phyloP scores from a whole-genome alignment of 2,329 filamentous ascomycete species.

The Pseudogymnoascus sp. region DNA sequence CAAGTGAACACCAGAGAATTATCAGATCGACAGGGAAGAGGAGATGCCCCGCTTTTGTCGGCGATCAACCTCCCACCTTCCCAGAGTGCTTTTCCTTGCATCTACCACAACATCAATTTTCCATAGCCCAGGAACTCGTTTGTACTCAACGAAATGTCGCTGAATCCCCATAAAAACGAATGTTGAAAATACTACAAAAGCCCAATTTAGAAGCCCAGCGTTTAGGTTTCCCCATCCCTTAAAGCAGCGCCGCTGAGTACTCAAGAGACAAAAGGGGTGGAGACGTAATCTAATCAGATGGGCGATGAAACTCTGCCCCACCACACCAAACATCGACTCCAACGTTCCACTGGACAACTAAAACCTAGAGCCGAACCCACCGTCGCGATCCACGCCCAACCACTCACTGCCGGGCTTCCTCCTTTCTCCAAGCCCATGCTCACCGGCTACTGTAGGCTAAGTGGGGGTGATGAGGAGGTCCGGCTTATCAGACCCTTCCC shows the following conservation, averaged over 20 bases:
- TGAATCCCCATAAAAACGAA: background rate
- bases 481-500: constrained; percentile 4
- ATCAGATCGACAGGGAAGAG: background rate
- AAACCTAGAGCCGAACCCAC: background rate
- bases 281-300: constrained; percentile 7
- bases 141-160: background rate
- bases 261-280: background rate
- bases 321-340: background rate
- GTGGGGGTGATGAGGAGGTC: background rate
- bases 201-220: background rate
- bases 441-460: background rate
- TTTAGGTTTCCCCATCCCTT: background rate
- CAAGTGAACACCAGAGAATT: background rate
- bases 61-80: constrained; percentile 5
- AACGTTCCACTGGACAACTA: background rate
- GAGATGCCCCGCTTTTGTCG: background rate
- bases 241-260: background rate
- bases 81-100: background rate
- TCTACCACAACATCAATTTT: background rate
- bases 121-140: background rate
- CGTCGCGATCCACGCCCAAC: background rate
- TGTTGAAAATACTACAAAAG: background rate
- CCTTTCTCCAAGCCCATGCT: background rate
- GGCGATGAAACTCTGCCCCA: background rate
- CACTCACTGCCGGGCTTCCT: background rate